Percentiles rank a stretch among this genome's conserved stretches.
Evolutionary conservation across 2,329 filamentous ascomycete species (phyloP).

Genomic region (Achaetomium macrosporum): DNA sequence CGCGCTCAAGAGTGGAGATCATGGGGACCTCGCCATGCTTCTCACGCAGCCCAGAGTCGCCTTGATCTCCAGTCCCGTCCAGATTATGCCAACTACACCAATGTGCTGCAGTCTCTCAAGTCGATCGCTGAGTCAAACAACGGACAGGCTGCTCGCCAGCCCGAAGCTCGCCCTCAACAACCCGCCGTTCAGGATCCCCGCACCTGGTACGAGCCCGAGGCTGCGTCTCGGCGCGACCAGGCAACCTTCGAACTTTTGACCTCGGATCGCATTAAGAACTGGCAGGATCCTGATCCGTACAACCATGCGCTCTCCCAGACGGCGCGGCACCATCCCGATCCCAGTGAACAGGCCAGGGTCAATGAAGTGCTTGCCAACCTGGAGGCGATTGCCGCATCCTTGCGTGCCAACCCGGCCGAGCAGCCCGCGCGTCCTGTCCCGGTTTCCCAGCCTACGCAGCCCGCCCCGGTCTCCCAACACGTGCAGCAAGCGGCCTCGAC

Average conservation of each 20-base stretch:
- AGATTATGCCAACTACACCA: constrained; percentile 19
- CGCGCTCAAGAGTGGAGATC: constrained; percentile 44
- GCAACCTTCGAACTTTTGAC: constrained; percentile 32
- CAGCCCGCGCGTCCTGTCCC: not conserved
- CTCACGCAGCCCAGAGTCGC: constrained; percentile 40
- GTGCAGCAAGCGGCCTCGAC: constrained; percentile 7
- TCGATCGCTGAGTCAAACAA: constrained; percentile 29
- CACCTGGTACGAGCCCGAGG: constrained; percentile 7
- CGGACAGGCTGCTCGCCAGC: constrained; percentile 6
- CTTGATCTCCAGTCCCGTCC: constrained; percentile 29
- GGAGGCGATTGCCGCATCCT: constrained; percentile 36
- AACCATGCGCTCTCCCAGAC: constrained; percentile 31
- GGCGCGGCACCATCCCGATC: constrained; percentile 18
- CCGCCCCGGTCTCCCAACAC: not conserved
- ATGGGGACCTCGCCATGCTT: constrained; percentile 38
- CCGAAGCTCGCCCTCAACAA: not conserved
- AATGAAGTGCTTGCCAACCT: constrained; percentile 40
- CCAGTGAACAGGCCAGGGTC: constrained; percentile 39
- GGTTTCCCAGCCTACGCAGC: not conserved
- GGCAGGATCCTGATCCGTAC: constrained; percentile 37
- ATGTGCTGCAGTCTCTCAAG: constrained; percentile 32
- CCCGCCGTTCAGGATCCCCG: constrained; percentile 4
- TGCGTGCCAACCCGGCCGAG: constrained; percentile 30
- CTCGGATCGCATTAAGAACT: constrained; percentile 40
- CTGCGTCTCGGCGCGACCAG: constrained; percentile 18